These are phyloP conservation scores for Serendipita vermifera DNA, from an alignment of 768 basidiomycete species.

Conservation along the genomic window DNA sequence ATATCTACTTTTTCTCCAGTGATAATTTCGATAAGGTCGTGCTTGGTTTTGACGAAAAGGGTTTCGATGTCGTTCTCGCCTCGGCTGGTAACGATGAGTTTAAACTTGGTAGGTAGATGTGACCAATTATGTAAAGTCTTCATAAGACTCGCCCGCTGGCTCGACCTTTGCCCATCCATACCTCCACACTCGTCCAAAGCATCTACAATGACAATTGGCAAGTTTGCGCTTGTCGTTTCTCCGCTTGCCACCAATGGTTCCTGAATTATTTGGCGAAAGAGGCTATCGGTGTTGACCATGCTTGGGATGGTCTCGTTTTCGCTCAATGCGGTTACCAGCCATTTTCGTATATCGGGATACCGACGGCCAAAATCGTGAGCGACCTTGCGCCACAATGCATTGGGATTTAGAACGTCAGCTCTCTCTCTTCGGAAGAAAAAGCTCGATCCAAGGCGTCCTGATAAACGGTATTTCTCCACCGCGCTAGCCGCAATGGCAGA, in stretches of 20 bases:
- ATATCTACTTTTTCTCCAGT: not conserved
- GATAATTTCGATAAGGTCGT: not conserved
- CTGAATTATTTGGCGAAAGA: too few relatives aligned
- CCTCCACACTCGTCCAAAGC: constrained; percentile 8
- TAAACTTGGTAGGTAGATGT: not conserved
- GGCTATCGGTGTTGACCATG: too few relatives aligned
- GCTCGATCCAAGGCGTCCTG: not conserved
- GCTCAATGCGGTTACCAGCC: too few relatives aligned
- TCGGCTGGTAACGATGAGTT: constrained; percentile 6
- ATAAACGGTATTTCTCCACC: not conserved
- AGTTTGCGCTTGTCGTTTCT: not conserved
- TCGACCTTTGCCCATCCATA: not conserved
- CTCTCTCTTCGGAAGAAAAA: constrained; percentile 17
- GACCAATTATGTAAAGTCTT: not conserved
- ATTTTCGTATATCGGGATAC: too few relatives aligned
- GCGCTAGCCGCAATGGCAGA: not conserved
- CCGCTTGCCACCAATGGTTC: too few relatives aligned
- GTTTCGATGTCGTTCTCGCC: not conserved
- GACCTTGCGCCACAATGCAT: not conserved
- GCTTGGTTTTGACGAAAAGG: too few relatives aligned
- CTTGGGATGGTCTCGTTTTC: too few relatives aligned
- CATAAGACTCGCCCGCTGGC: not conserved
- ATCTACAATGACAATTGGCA: not conserved
- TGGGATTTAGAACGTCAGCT: constrained; percentile 4
- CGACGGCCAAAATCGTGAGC: not conserved